Evolutionary conservation across 2,329 filamentous ascomycete species (phyloP).

Genomic region (Sporothrix brunneoviolacea): DNA sequence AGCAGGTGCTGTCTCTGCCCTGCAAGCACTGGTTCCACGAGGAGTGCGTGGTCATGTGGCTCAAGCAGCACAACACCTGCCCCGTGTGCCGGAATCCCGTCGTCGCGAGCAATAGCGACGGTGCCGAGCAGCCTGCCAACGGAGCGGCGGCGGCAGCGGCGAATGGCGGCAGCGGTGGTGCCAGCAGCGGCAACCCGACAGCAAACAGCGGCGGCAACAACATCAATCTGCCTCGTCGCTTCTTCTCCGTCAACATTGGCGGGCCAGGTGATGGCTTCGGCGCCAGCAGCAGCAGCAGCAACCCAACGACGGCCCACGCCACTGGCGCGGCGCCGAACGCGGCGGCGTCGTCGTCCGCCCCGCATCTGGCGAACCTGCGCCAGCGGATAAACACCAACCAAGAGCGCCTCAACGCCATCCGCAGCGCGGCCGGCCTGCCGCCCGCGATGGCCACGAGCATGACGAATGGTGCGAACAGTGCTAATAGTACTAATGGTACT

Average conservation of each 20-base stretch:
- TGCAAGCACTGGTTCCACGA: slow-evolving; percentile 95
- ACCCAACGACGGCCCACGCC: not conserved
- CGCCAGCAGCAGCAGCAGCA: not conserved
- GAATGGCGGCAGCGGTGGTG: not conserved
- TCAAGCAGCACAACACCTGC: slow-evolving; percentile 87
- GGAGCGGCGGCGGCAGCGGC: not conserved
- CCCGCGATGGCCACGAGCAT: not conserved
- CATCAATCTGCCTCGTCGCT: not conserved
- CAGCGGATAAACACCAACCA: slow-evolving; percentile 13
- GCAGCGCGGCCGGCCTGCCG: slow-evolving; percentile 16
- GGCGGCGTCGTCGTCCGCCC: too few species aligned
- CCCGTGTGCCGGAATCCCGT: slow-evolving; percentile 67
- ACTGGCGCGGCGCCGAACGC: not conserved
- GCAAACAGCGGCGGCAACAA: not conserved
- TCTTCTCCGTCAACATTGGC: not conserved
- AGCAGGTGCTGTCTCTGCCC: slow-evolving; percentile 69
- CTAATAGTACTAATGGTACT: too few species aligned
- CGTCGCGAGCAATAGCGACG: slow-evolving; percentile 28
- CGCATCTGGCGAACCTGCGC: not conserved
- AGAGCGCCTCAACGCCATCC: slow-evolving; percentile 23
- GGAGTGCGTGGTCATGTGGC: slow-evolving; percentile 73
- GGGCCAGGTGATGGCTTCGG: not conserved
- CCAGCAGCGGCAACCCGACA: not conserved
- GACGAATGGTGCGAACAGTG: too few species aligned
- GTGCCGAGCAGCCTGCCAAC: not conserved